Evolutionary conservation across 1,284 basidiomycete species (phyloP).

Genomic region (Leucoagaricus sp.): DNA sequence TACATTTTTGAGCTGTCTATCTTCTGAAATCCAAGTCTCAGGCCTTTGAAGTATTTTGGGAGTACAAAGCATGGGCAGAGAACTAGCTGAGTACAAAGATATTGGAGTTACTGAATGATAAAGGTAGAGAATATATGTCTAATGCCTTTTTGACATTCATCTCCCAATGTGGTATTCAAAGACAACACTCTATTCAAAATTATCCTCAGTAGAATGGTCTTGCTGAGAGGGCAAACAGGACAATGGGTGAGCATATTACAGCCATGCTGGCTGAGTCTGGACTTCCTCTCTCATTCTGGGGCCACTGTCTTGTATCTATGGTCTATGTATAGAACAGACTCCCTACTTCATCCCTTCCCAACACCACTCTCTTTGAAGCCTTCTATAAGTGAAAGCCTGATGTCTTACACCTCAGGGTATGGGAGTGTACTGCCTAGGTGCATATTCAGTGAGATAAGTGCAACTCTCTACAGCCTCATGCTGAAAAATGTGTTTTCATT

Average conservation of each 20-base stretch:
- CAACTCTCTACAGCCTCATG: slow-evolving; percentile 24
- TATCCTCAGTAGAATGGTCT: slow-evolving; percentile 15
- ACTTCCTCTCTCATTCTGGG: background rate
- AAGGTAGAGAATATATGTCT: slow-evolving; percentile 16
- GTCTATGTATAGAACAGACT: slow-evolving; percentile 15
- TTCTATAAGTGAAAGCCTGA: background rate
- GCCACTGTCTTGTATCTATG: background rate
- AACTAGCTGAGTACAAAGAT: slow-evolving; percentile 28
- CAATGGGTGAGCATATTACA: slow-evolving; percentile 8
- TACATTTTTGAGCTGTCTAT: slow-evolving; percentile 21
- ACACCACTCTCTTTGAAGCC: slow-evolving; percentile 8
- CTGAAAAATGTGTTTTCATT: slow-evolving; percentile 30
- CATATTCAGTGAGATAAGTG: slow-evolving; percentile 27
- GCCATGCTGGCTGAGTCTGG: background rate
- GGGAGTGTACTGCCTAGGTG: slow-evolving; percentile 32
- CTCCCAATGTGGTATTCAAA: slow-evolving; percentile 1
- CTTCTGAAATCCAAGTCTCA: slow-evolving; percentile 34
- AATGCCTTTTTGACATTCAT: slow-evolving; percentile 6
- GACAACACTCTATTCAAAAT: slow-evolving; percentile 7
- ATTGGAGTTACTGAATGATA: slow-evolving; percentile 29
- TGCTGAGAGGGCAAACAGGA: slow-evolving; percentile 13
- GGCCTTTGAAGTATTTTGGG: slow-evolving; percentile 28
- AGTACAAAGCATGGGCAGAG: slow-evolving; percentile 32
- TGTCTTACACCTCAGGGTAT: background rate
- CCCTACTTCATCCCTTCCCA: slow-evolving; percentile 7